Conservation (phyloP, 1,284 basidiomycete genomes). For the Leccinum subfulvum region DNA sequence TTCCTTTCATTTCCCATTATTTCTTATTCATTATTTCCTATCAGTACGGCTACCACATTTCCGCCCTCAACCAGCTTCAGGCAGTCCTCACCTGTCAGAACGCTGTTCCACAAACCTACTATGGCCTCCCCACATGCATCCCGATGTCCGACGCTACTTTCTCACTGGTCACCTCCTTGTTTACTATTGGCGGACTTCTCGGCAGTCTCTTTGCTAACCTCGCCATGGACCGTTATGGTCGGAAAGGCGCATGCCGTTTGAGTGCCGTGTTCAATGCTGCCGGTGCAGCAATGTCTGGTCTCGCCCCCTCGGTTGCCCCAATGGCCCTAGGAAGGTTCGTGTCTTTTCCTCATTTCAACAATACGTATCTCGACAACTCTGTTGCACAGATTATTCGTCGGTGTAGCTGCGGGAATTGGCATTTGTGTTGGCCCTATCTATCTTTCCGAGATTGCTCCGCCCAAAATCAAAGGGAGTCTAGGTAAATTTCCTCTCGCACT, state of each 20-base stretch:
- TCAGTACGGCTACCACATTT: slow-evolving; percentile 81
- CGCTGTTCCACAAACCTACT: slow-evolving; percentile 18
- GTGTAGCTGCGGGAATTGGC: slow-evolving; percentile 79
- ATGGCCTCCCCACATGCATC: slow-evolving; percentile 65
- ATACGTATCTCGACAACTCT: neutral
- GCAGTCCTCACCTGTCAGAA: slow-evolving; percentile 68
- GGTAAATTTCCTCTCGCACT: slow-evolving; percentile 38
- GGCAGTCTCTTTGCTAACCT: slow-evolving; percentile 74
- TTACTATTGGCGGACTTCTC: slow-evolving; percentile 84
- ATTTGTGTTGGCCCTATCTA: slow-evolving; percentile 87
- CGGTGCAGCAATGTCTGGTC: slow-evolving; percentile 65
- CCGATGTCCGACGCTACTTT: slow-evolving; percentile 76
- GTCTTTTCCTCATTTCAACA: neutral
- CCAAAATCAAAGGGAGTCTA: slow-evolving; percentile 69
- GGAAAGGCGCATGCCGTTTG: slow-evolving; percentile 59
- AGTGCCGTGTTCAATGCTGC: slow-evolving; percentile 59
- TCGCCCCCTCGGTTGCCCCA: slow-evolving; percentile 56
- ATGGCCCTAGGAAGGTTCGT: slow-evolving; percentile 69
- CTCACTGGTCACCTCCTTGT: slow-evolving; percentile 78
- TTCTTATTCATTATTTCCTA: neutral
- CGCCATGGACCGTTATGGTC: slow-evolving; percentile 68
- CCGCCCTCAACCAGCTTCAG: slow-evolving; percentile 85
- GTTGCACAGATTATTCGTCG: slow-evolving; percentile 64
- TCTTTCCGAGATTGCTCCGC: slow-evolving; percentile 78
- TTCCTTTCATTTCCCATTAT: neutral